These are phyloP conservation scores for Claviceps cyperi DNA, from an alignment of 2,329 filamentous ascomycete genomes.

Conservation along the genomic window DNA sequence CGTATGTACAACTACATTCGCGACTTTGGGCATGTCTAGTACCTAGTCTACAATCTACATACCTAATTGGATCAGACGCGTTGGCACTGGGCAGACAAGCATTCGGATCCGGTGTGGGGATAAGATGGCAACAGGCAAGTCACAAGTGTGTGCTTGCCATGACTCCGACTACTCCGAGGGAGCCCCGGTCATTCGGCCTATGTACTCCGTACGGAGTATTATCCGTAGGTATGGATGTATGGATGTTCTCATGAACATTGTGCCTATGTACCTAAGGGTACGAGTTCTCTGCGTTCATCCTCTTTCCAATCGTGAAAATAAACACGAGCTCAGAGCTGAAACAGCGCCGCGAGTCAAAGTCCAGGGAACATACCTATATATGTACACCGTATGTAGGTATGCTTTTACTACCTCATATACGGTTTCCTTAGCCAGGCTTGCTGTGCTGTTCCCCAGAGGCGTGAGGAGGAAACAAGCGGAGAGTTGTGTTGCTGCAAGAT, in stretches of 20 bases:
- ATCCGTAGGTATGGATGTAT: too few species aligned
- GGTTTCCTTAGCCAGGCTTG: neutral
- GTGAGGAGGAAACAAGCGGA: neutral
- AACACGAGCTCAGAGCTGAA: neutral
- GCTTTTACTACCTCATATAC: neutral
- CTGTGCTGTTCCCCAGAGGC: neutral
- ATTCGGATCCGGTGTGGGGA: neutral
- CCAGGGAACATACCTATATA: neutral
- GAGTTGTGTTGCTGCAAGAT: neutral
- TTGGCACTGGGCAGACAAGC: neutral
- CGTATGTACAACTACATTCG: too few species aligned
- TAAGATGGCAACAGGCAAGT: neutral
- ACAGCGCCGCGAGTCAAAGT: neutral
- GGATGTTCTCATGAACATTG: neutral
- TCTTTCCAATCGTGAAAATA: neutral
- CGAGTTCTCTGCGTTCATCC: neutral
- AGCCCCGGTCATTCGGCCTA: neutral
- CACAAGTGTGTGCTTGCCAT: neutral
- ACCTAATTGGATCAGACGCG: neutral
- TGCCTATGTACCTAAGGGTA: neutral
- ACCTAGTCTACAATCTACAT: neutral
- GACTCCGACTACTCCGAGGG: neutral
- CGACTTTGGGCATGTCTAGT: neutral
- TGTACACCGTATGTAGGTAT: too few species aligned
- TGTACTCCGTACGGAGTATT: neutral